Evolutionary conservation across 441 rosid species (phyloP), one percentile per base, ranked within the genome.

Genomic region (Capsella rubella): DNA sequence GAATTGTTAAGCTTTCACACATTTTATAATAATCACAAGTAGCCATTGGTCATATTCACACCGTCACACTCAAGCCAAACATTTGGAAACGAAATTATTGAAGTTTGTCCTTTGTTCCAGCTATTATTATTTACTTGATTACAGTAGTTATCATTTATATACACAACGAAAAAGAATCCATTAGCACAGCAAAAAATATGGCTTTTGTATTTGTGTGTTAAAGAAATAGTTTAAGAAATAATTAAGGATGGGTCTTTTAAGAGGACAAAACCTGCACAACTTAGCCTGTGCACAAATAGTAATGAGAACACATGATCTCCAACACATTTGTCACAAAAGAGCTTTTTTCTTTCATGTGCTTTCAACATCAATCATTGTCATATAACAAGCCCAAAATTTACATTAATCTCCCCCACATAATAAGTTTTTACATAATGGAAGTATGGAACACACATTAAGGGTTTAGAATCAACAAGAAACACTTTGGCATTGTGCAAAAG

Each of bases 221-320:
- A 2, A 29, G 18, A 7, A 4, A 25, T 58, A 46, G 11, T 31
- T 57, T 15, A 18, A 18, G 4, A 56, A 52, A 45, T 13, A 72
- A 43, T 63, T 21, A 21, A 21, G 25, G 77, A 64, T 64, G 56
- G 71, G 64, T n/a, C 64, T 40, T 9, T 47, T 0, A 50, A 57
- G 37, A 37, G 60, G 72, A 66, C 67, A 74, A 50, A 74, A 58
- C 31, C 58, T 64, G 47, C 61, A 49, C 31, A 54, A 12, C 64
- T 49, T 58, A 59, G 67, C 53, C 28, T 74, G 67, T 74, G 78
- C 52, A 37, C 50, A 74, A 16, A 50, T 57, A 57, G 67, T 73
- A 73, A 65, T 37, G 32, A 46, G 42, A 64, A 64, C 71, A 73
- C 77, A 73, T 73, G 71, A 64, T 55, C 58, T 56, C 58, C 77